Percentiles rank a stretch among this genome's conserved stretches.
These are phyloP conservation scores for Micractinium sp. DNA, from an alignment of 139 green algal species.

Conservation along the genomic window DNA sequence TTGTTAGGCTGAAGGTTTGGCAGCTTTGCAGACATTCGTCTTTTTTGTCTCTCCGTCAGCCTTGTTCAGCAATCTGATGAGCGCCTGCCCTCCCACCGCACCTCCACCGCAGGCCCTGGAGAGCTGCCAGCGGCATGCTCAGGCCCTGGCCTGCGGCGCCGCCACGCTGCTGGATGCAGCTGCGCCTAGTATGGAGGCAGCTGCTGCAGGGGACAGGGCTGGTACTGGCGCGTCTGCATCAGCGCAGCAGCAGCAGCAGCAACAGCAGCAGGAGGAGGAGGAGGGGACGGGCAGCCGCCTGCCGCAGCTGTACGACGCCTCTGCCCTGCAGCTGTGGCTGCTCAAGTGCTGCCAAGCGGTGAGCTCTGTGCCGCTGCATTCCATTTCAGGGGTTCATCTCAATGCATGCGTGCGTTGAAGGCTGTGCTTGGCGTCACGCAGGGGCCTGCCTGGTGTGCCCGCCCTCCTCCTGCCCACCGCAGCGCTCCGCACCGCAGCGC, in stretches of 20 bases:
- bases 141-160: constrained; percentile 45
- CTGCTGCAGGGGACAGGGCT: not conserved
- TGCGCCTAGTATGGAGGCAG: not conserved
- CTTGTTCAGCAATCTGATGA: too few relatives aligned
- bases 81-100: too few relatives aligned
- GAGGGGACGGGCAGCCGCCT: not conserved
- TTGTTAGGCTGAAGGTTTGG: too few relatives aligned
- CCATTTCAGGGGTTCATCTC: too few relatives aligned
- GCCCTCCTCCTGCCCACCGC: too few relatives aligned
- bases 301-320: constrained; percentile 38
- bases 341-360: constrained; percentile 75
- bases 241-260: not conserved
- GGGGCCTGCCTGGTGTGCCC: too few relatives aligned
- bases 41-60: too few relatives aligned
- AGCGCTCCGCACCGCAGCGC: too few relatives aligned
- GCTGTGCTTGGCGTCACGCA: too few relatives aligned
- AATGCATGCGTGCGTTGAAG: too few relatives aligned
- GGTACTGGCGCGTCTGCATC: not conserved
- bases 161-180: constrained; percentile 42
- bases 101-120: constrained; percentile 50
- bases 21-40: not conserved
- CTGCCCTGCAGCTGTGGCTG: constrained; percentile 89
- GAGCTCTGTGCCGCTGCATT: not conserved
- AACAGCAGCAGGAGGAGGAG: not conserved
- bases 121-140: constrained; percentile 45